Conservation (phyloP, 2,329 filamentous ascomycete genomes). For the Metarhizium anisopliae region DNA sequence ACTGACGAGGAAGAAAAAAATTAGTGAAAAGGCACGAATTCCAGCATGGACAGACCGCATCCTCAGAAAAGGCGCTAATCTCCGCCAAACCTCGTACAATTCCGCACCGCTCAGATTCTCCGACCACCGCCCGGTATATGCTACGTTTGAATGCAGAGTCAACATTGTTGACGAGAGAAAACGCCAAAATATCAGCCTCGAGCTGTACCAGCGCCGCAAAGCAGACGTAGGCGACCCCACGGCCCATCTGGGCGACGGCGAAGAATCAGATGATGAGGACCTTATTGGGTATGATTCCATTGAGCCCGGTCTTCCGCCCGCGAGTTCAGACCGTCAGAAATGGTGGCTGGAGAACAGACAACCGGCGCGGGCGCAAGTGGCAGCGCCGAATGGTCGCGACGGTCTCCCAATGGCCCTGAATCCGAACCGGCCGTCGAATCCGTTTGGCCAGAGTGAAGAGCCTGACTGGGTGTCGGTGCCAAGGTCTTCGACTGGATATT, state of each 20-base stretch:
- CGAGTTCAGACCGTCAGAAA: conserved; percentile 59
- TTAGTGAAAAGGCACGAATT: conserved; percentile 80
- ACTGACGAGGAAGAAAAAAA: not conserved
- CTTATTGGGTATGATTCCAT: conserved; percentile 74
- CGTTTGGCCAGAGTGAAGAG: conserved; percentile 65
- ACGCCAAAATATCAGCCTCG: conserved; percentile 63
- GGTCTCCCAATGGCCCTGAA: conserved; percentile 57
- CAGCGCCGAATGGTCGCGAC: conserved; percentile 46
- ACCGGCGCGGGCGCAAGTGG: conserved; percentile 64
- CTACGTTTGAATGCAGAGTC: conserved; percentile 75
- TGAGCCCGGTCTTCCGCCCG: conserved; percentile 64
- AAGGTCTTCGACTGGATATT: conserved; percentile 43
- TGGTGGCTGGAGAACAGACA: conserved; percentile 65
- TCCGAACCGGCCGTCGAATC: conserved; percentile 67
- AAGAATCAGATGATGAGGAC: conserved; percentile 68
- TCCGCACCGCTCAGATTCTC: conserved; percentile 80
- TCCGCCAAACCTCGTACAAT: conserved; percentile 76
- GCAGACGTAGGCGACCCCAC: conserved; percentile 56
- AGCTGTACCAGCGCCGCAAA: conserved; percentile 64
- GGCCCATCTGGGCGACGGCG: conserved; percentile 40
- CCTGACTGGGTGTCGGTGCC: conserved; percentile 74
- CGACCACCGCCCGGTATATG: conserved; percentile 93
- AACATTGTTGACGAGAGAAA: conserved; percentile 67
- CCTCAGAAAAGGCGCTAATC: conserved; percentile 72
- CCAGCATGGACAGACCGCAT: conserved; percentile 97